Percentiles rank a stretch among this genome's conserved stretches.
phyloP scores from a whole-genome alignment of 2,329 filamentous ascomycete species.

The Aureobasidium sp. region DNA sequence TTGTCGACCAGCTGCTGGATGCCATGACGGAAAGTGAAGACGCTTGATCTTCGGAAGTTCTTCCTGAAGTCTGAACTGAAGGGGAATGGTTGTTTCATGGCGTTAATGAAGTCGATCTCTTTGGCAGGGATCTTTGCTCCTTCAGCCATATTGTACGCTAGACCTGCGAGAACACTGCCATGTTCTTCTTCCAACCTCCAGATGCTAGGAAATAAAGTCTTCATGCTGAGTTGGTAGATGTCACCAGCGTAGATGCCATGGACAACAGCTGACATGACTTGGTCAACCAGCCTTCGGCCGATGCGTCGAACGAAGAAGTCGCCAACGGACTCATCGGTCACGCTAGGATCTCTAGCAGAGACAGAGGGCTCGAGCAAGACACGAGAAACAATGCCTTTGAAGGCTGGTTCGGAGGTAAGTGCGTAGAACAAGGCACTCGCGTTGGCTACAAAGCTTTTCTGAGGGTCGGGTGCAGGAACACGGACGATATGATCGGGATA shows the following conservation, averaged over 20 bases:
- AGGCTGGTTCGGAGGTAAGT: conserved; percentile 49
- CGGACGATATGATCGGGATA: conserved; percentile 75
- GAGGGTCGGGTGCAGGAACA: conserved; percentile 43
- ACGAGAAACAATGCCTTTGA: conserved; percentile 40
- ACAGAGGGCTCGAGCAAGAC: conserved; percentile 31
- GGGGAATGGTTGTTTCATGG: conserved; percentile 18
- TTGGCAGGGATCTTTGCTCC: conserved; percentile 31
- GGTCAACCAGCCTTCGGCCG: conserved; percentile 54
- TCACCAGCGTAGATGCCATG: conserved; percentile 94
- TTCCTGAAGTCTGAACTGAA: conserved; percentile 24
- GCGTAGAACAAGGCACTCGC: conserved; percentile 27
- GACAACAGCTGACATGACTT: conserved; percentile 64
- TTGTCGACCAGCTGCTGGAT: conserved; percentile 34
- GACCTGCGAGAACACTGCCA: conserved; percentile 33
- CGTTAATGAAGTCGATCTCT: conserved; percentile 27
- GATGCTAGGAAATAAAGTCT: conserved; percentile 50
- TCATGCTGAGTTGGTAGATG: conserved; percentile 69
- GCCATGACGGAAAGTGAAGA: conserved; percentile 41
- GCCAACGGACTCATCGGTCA: conserved; percentile 64
- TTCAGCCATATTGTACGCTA: conserved; percentile 26
- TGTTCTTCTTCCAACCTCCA: conserved; percentile 44
- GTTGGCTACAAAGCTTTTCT: conserved; percentile 29
- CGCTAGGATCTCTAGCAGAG: conserved; percentile 26
- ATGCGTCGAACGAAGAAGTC: conserved; percentile 55
- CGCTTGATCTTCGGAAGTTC: conserved; percentile 30